Percentiles rank a stretch among this genome's conserved stretches.
These are phyloP conservation scores for Bretziella fagacearum DNA, from an alignment of 2,329 filamentous ascomycete species.

Conservation along the genomic window DNA sequence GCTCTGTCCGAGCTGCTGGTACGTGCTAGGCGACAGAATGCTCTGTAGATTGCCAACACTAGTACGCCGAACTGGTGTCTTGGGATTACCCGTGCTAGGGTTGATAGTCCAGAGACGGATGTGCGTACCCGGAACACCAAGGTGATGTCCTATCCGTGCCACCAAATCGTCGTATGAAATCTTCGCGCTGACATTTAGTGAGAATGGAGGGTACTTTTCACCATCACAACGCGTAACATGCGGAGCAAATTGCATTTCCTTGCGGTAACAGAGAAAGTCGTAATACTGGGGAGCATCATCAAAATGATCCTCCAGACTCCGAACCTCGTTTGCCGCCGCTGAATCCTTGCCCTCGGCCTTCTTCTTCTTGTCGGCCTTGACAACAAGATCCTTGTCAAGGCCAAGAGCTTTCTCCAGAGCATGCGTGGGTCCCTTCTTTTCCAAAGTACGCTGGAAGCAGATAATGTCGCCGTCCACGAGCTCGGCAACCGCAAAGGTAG, in stretches of 20 bases:
- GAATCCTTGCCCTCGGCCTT: not conserved
- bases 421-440: constrained; percentile 25
- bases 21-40: constrained; percentile 62
- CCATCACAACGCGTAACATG: constrained; percentile 40
- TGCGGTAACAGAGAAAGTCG: constrained; percentile 77
- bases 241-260: constrained; percentile 61
- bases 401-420: constrained; percentile 1
- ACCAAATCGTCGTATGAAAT: constrained; percentile 79
- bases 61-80: constrained; percentile 57
- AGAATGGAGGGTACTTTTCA: constrained; percentile 48
- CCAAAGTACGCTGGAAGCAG: constrained; percentile 69
- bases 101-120: constrained; percentile 84
- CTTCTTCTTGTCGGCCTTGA: constrained; percentile 1
- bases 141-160: constrained; percentile 61
- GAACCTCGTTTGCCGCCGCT: not conserved
- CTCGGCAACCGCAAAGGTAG: constrained; percentile 76
- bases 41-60: constrained; percentile 53
- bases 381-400: constrained; percentile 6
- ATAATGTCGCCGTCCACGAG: constrained; percentile 95
- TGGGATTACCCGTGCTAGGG: constrained; percentile 56
- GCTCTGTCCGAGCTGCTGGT: constrained; percentile 50
- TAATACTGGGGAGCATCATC: constrained; percentile 75
- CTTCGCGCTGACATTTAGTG: constrained; percentile 66
- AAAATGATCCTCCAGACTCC: constrained; percentile 30
- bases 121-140: constrained; percentile 68